Conservation (phyloP, 495 filamentous ascomycete genomes). For the Stereocaulon alpinum region DNA sequence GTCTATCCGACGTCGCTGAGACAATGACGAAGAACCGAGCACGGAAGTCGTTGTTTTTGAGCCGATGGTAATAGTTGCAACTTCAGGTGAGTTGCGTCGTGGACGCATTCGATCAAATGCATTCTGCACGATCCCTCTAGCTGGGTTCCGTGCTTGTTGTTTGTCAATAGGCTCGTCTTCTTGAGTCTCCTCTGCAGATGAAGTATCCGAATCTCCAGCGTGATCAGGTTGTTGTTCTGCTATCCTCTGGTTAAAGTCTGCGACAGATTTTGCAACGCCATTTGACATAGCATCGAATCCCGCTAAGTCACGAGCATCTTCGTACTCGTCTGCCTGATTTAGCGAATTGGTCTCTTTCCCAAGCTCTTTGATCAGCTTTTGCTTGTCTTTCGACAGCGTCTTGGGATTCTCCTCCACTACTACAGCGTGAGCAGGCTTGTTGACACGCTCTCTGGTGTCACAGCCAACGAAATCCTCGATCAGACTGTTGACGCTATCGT, state of each 20-base stretch:
- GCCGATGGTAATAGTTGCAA: conserved; percentile 85
- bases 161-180: conserved; percentile 18
- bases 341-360: conserved; percentile 11
- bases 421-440: background rate
- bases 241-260: conserved; percentile 33
- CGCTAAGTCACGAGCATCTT: conserved; percentile 8
- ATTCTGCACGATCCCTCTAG: conserved; percentile 45
- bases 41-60: conserved; percentile 59
- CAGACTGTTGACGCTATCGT: conserved; percentile 19
- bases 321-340: conserved; percentile 6
- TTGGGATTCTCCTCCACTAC: background rate
- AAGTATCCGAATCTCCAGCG: conserved; percentile 1
- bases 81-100: conserved; percentile 53
- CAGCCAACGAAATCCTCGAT: conserved; percentile 27
- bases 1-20: conserved; percentile 6
- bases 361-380: conserved; percentile 24
- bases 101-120: conserved; percentile 60
- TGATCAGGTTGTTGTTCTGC: conserved; percentile 22
- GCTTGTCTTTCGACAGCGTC: conserved; percentile 27
- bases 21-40: conserved; percentile 34
- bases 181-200: conserved; percentile 3
- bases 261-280: conserved; percentile 15
- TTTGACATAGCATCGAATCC: conserved; percentile 1
- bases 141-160: conserved; percentile 22
- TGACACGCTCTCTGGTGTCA: conserved; percentile 9